Evolutionary conservation across 768 basidiomycete genomes (phyloP).

Genomic region (Collybiopsis luxurians): DNA sequence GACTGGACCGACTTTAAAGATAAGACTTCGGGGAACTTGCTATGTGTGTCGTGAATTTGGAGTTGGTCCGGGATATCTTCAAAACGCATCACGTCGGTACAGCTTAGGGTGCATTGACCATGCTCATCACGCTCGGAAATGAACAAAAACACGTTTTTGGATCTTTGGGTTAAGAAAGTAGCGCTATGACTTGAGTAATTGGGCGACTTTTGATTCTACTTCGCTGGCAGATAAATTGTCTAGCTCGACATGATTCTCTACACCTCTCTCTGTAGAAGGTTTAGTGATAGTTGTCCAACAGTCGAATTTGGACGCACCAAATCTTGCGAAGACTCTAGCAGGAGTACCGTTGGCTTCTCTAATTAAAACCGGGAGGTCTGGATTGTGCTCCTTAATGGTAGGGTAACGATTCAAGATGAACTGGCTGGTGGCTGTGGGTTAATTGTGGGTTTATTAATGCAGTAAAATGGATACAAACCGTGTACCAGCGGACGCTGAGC

Average conservation of each 20-base stretch:
- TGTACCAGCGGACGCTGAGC: conserved; percentile 73
- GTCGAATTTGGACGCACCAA: conserved; percentile 52
- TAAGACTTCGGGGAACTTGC: too few relatives aligned
- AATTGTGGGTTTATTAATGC: not conserved
- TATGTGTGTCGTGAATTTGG: too few relatives aligned
- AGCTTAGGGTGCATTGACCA: too few relatives aligned
- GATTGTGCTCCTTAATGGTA: conserved; percentile 76
- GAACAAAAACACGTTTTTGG: too few relatives aligned
- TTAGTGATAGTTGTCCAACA: conserved; percentile 10
- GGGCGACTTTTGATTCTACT: conserved; percentile 67
- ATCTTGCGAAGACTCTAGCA: conserved; percentile 81
- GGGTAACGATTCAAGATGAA: conserved; percentile 78
- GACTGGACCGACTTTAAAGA: too few relatives aligned
- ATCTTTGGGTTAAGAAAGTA: not conserved
- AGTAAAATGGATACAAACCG: conserved; percentile 46
- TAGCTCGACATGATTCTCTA: conserved; percentile 78
- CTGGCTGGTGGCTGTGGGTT: conserved; percentile 46
- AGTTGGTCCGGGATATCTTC: too few relatives aligned
- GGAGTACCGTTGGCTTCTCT: conserved; percentile 79
- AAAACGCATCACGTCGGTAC: too few relatives aligned
- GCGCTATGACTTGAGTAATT: conserved; percentile 45
- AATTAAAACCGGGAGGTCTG: conserved; percentile 81
- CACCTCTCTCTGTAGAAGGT: conserved; percentile 60
- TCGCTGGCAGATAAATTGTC: conserved; percentile 72
- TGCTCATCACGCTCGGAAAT: not conserved